A percentile compares a stretch with the other conserved stretches of the same genome.
phyloP scores from a whole-genome alignment of 495 filamentous ascomycete species.

The Penicillium argentinense region DNA sequence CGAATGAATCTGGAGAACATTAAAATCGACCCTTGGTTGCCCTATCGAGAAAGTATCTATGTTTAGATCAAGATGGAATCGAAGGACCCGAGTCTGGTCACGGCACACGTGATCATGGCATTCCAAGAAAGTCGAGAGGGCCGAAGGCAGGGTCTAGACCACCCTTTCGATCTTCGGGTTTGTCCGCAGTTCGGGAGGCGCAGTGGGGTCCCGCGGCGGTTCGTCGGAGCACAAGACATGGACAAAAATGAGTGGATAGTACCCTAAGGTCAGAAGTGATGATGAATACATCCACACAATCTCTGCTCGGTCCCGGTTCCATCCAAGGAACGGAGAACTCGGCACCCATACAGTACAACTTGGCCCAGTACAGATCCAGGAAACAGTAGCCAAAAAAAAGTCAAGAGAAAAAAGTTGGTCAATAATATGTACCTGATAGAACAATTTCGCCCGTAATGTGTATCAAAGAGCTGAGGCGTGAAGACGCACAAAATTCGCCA shows the following conservation, averaged over 20 bases:
- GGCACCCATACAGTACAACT: background rate
- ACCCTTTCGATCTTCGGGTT: conserved; percentile 2
- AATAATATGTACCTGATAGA: conserved; percentile 27
- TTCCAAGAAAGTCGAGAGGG: no score
- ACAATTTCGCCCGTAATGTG: conserved; percentile 17
- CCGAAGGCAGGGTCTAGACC: conserved; percentile 15
- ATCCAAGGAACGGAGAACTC: background rate
- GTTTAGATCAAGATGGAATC: no score
- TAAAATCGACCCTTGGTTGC: no score
- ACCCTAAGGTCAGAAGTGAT: conserved; percentile 7
- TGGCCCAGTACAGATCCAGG: background rate
- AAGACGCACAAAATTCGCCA: conserved; percentile 22
- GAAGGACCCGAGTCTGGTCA: no score
- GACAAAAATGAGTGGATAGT: background rate
- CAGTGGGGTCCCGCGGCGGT: background rate
- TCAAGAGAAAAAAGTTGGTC: conserved; percentile 12
- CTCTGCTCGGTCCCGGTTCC: conserved; percentile 1
- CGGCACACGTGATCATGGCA: no score
- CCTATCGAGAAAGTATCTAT: no score
- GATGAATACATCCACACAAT: conserved; percentile 8
- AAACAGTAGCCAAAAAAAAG: background rate
- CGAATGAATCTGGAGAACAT: no score
- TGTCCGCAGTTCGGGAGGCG: conserved; percentile 3
- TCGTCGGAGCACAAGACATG: background rate
- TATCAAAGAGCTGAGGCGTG: conserved; percentile 23